Evolutionary conservation across 306 rosid species (phyloP), one percentile per base, ranked within the genome.

Genomic region (Malus asiatica): DNA sequence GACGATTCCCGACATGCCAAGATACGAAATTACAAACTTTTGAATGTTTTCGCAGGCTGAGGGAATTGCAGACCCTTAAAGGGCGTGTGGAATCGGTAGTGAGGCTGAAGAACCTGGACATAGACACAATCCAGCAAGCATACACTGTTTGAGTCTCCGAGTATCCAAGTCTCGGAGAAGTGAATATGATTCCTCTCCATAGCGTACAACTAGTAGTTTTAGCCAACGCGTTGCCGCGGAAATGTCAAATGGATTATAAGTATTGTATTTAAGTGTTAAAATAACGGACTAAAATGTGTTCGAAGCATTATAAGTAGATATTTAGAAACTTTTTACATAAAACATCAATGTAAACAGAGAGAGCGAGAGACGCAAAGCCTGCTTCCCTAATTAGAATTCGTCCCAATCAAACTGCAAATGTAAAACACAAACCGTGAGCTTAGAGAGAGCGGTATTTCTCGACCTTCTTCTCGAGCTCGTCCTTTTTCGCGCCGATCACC

Each of bases 61-160:
- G 94, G 80, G 98, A 89, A 40, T 77, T 86, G 77, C 38, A 19
- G 52, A 92, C 96, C 33, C 84, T 92, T 52, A 92, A 90, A 80
- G 98, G 94, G 19, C 96, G 79, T 72, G 94, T 93, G 33, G 96
- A 90, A 67, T 90, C 97, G 8, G 94, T 89, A 73, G 94, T 90
- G 81, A 87, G 88, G 78, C 12, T 83, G 40, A 93, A 93, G 77
- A 93, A 93, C 22, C 90, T 92, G 27, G 89, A 90, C 76, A 86
- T 92, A 35, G 81, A 87, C 71, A 79, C 92, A 7, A 93, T 90
- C 76, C 91, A 81, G 72, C 93, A 90, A 82, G 63, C 92, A 62
- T 88, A 90, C 90, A 90, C 93, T 0, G 83, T 89, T 68, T 89
- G 75, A 81, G 58, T 40, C 45, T 3, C 51, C 25, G 61, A 20